These are phyloP conservation scores for Penicillium psychrofluorescens DNA, from an alignment of 495 filamentous ascomycete genomes.

Conservation along the genomic window DNA sequence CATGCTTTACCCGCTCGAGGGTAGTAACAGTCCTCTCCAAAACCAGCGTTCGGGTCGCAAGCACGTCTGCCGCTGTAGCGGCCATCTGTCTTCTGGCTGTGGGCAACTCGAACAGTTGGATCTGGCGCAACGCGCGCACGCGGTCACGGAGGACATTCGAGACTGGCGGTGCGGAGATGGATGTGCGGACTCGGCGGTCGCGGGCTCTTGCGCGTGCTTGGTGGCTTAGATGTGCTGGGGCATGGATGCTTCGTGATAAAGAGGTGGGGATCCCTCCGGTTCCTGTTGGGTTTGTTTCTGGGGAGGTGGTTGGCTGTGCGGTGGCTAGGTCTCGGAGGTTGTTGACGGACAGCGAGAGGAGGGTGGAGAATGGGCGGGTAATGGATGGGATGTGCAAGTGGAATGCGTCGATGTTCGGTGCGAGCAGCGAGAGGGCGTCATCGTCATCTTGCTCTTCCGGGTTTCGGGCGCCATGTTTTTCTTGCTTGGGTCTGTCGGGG, in stretches of 20 bases:
- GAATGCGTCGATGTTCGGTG: slow-evolving; percentile 30
- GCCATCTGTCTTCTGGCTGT: slow-evolving; percentile 29
- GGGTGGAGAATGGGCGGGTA: slow-evolving; percentile 17
- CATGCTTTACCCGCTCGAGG: slow-evolving; percentile 59
- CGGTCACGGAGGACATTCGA: slow-evolving; percentile 20
- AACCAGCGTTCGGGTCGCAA: slow-evolving; percentile 23
- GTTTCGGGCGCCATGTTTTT: not conserved
- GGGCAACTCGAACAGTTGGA: slow-evolving; percentile 27
- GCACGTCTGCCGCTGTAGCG: slow-evolving; percentile 26
- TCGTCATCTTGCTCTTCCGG: slow-evolving; percentile 3
- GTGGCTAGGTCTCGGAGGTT: slow-evolving; percentile 23
- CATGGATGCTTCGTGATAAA: not conserved
- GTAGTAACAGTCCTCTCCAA: slow-evolving; percentile 34
- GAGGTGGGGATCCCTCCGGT: not conserved
- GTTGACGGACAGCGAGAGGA: slow-evolving; percentile 15
- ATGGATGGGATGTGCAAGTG: slow-evolving; percentile 25
- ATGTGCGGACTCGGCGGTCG: slow-evolving; percentile 19
- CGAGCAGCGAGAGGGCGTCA: slow-evolving; percentile 26
- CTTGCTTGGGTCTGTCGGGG: slow-evolving; percentile 6
- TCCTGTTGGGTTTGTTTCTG: not conserved
- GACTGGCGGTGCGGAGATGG: slow-evolving; percentile 15
- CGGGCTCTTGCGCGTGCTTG: slow-evolving; percentile 19
- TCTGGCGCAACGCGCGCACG: slow-evolving; percentile 16
- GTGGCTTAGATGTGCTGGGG: slow-evolving; percentile 6
- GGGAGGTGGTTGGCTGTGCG: slow-evolving; percentile 11